Evolutionary conservation across 1,284 basidiomycete genomes (phyloP), one percentile per base, ranked within the genome.

Genomic region (Puccinia novopanici): DNA sequence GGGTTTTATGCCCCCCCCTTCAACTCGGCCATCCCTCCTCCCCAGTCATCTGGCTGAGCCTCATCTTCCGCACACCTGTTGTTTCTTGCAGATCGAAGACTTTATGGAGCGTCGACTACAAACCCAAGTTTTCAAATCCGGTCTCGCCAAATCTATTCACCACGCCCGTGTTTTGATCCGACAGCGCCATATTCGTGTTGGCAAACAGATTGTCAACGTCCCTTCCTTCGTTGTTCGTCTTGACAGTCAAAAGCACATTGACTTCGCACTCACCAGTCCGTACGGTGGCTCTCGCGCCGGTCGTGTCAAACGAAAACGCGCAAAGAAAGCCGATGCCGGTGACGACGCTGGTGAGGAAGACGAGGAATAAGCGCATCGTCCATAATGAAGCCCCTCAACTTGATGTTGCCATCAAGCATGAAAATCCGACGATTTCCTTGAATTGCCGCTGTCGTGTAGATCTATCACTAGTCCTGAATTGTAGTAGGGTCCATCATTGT

Each of bases 91-190:
- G 90, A 92, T 98, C 85, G 96, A 99, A 88, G 96, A 99, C 88
- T 99, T 99, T 92, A 92, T 99, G 91, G 97, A 99, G 90, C 91
- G 97, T 85, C 90, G 97, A 85, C 89, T 99, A 85, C 97, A 99
- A 89, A 99, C 97, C 80, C 97, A 98, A 89, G 97, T 99, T 85
- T 99, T 98, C 93, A 99, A 99, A 91, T 91, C 90, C 10, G 81
- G 95, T 84, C 90, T 99, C 83, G 97, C 97, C 83, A 98, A 98
- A 91, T 92, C 91, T 84, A 98, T 99, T 85, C 97, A 99, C 88
- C 97, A 99, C 87, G 97, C 97, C 81, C 93, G 96, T 88, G 94
- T 96, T 83, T 90, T 99, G 86, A 99, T 99, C 89, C 90, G 93
- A 86, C 97, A 99, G 88, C 90, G 96, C 84, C 94, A 96, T 89